Evolutionary conservation across 441 rosid species (phyloP).

Genomic region (Rhodomyrtus psidioides): DNA sequence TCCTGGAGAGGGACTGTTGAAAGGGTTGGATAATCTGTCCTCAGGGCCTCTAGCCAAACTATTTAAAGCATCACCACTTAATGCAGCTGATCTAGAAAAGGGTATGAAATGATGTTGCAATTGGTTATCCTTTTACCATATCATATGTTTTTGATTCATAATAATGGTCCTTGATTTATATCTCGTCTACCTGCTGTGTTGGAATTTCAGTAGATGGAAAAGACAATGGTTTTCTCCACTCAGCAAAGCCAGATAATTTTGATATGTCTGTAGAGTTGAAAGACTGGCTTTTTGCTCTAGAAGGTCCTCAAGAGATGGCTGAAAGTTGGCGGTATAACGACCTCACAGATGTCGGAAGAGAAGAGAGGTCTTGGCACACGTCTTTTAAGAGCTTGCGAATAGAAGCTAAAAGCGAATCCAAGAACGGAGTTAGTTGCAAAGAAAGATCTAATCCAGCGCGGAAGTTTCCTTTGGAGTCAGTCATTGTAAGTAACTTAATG

Average conservation of each 20-base stretch:
- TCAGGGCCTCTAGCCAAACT: conserved; percentile 85
- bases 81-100: conserved; percentile 38
- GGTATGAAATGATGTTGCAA: conserved; percentile 27
- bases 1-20: conserved; percentile 81
- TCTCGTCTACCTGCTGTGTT: conserved; percentile 24
- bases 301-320: conserved; percentile 66
- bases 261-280: conserved; percentile 70
- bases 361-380: conserved; percentile 91
- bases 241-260: conserved; percentile 79
- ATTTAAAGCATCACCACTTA: conserved; percentile 53
- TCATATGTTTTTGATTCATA: neutral
- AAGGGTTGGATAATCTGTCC: conserved; percentile 73
- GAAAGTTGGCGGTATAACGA: conserved; percentile 45
- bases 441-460: conserved; percentile 24
- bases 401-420: conserved; percentile 56
- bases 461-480: conserved; percentile 63
- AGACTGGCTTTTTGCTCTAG: conserved; percentile 97
- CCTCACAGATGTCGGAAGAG: conserved; percentile 44
- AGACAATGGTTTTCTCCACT: conserved; percentile 40
- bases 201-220: conserved; percentile 34
- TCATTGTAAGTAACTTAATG: conserved; percentile 43
- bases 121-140: neutral
- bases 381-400: conserved; percentile 58
- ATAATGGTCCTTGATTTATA: conserved; percentile 13
- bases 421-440: conserved; percentile 20